Evolutionary conservation across 2,329 filamentous ascomycete genomes (phyloP), one percentile per base, ranked within the genome.

Genomic region (Bipolaris zeicola): DNA sequence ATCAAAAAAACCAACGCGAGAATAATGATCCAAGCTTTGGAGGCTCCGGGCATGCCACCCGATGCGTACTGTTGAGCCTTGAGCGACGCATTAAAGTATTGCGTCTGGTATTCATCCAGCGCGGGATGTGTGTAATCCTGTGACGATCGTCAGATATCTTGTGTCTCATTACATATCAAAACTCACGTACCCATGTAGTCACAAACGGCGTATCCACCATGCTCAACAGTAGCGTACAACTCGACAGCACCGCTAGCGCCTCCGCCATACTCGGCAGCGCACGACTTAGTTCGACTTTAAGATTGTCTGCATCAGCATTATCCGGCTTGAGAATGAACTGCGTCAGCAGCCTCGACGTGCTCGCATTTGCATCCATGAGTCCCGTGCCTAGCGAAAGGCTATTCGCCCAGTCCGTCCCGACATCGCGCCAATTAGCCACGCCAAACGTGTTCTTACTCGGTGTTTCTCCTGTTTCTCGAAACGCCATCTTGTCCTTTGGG

Each of bases 61-160:
- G 88, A 91, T 0, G 87, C 85, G 75, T 92, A 95, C 64, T 90
- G 80, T 60, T 91, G 86, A 5, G 83, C 85, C 44, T 81, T 81
- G 3, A 93, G 70, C 0, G 82, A 81, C 1, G 87, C 88, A 37
- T 85, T 84, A 79, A 94, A 93, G 7, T 70, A 58, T 66, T 89
- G 82, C 0, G 81, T 78, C 10, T 81, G 81, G 0, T 84, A 81
- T 0, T 70, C 62, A 0, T 74, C 61, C 5, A 88, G 74, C 2
- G 55, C 62, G 13, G 69, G 47, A 2, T 45, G 5, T 6, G 73
- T 74, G 63, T 78, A 78, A 36, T 77, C 76, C 73, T 63, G 70
- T 10, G 77, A 75, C 81, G n/a, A 10, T 14, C 14, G 38, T 53
- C 38, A 57, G 50, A 16, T 6, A 26, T 2, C 34, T 8, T 6